These are phyloP conservation scores for Coemansia asiatica DNA, from an alignment of 192 early-diverging fungal species.

Conservation along the genomic window DNA sequence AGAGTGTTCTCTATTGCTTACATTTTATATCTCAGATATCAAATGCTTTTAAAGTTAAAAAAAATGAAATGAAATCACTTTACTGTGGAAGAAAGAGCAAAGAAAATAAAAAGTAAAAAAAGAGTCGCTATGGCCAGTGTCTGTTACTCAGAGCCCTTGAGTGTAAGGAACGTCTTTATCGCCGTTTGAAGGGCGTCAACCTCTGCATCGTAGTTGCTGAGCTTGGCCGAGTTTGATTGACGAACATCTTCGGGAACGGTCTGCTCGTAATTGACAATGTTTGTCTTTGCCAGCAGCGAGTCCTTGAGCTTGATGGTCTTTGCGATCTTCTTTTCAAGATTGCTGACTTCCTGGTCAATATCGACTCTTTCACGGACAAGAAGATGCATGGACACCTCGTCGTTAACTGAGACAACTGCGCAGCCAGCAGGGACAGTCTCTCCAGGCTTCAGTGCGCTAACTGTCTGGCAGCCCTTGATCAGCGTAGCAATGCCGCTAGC, in stretches of 20 bases:
- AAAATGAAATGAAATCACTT: not conserved
- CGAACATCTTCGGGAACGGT: conserved; percentile 73
- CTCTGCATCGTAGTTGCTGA: conserved; percentile 73
- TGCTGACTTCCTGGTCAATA: conserved; percentile 79
- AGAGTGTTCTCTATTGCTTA: too few relatives aligned
- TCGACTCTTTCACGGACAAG: conserved; percentile 80
- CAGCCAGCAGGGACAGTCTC: conserved; percentile 76
- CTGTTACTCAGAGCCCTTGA: conserved; percentile 53
- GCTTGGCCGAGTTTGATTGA: conserved; percentile 69
- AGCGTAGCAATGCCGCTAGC: conserved; percentile 66
- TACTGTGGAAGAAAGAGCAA: not conserved
- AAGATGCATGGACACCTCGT: conserved; percentile 71
- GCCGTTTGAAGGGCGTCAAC: conserved; percentile 66
- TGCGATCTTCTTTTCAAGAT: conserved; percentile 72
- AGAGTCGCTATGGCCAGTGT: not conserved
- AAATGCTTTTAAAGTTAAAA: not conserved
- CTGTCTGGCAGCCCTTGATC: conserved; percentile 69
- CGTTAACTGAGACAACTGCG: conserved; percentile 67
- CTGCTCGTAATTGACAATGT: conserved; percentile 65
- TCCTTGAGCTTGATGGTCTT: conserved; percentile 67
- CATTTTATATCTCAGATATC: too few relatives aligned
- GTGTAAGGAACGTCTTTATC: conserved; percentile 70
- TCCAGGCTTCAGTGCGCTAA: conserved; percentile 60
- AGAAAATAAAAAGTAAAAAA: not conserved
- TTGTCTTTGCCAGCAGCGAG: conserved; percentile 63